These are phyloP conservation scores for Pichia cactophila DNA, from an alignment of 1,139 yeast genomes.

Conservation along the genomic window DNA sequence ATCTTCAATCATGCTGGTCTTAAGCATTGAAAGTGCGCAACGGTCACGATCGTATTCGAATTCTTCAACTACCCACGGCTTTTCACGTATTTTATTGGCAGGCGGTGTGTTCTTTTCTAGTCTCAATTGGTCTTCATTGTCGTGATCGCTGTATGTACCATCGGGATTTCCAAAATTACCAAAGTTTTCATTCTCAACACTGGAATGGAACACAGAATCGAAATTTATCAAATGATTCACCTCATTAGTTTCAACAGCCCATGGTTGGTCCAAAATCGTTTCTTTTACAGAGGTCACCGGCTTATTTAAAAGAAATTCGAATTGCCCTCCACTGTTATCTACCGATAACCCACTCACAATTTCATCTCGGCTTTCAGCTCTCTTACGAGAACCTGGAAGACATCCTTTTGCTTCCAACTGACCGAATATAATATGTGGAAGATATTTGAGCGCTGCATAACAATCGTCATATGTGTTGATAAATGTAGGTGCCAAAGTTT, in stretches of 20 bases:
- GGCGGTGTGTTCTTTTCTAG: not conserved
- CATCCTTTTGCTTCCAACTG: constrained; percentile 45
- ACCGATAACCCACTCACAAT: constrained; percentile 4
- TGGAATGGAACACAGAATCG: not conserved
- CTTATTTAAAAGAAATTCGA: constrained; percentile 10
- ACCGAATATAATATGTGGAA: constrained; percentile 52
- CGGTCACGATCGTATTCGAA: constrained; percentile 47
- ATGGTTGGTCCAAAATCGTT: not conserved
- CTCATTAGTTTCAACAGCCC: not conserved
- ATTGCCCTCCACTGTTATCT: constrained; percentile 2
- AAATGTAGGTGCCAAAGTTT: constrained; percentile 50
- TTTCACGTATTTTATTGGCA: constrained; percentile 8
- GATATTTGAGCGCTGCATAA: constrained; percentile 40
- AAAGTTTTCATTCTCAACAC: not conserved
- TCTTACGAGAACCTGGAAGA: constrained; percentile 40
- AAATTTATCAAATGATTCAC: not conserved
- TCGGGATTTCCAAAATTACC: not conserved
- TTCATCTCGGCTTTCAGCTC: constrained; percentile 15
- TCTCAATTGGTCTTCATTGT: not conserved
- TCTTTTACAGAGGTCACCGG: not conserved
- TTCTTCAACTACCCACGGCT: constrained; percentile 56
- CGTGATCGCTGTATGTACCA: too few relatives aligned
- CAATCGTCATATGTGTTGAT: constrained; percentile 60
- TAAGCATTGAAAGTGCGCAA: constrained; percentile 38
- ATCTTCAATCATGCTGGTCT: constrained; percentile 18